Percentiles rank a stretch among this genome's conserved stretches.
phyloP scores from a whole-genome alignment of 306 rosid genomes.

The Lupinus albus region DNA sequence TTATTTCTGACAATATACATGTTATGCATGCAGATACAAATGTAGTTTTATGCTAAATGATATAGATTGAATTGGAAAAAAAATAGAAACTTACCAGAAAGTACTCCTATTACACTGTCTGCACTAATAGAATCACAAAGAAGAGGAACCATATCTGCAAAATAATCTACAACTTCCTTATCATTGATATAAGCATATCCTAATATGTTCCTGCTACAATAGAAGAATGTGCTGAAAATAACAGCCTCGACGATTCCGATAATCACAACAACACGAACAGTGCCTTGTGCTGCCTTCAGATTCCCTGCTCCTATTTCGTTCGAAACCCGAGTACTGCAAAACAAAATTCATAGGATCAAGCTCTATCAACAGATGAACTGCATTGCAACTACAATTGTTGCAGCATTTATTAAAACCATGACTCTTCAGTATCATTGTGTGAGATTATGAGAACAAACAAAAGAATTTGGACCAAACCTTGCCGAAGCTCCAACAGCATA shows the following conservation, averaged over 20 bases:
- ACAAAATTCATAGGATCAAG: background rate
- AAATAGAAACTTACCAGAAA: constrained; percentile 45
- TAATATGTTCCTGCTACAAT: constrained; percentile 41
- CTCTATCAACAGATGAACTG: background rate
- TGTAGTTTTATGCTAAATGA: background rate
- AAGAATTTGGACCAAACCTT: constrained; percentile 47
- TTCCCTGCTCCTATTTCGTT: constrained; percentile 74
- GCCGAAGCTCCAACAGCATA: constrained; percentile 63
- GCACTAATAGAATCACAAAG: constrained; percentile 46
- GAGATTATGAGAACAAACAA: background rate
- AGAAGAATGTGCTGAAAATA: constrained; percentile 40
- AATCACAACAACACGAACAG: constrained; percentile 44
- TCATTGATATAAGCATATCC: constrained; percentile 69
- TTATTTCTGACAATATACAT: too few relatives aligned
- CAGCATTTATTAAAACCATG: too few relatives aligned
- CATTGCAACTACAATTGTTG: too few relatives aligned
- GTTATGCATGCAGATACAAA: constrained; percentile 20
- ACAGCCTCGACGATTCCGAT: constrained; percentile 52
- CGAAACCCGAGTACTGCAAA: constrained; percentile 62
- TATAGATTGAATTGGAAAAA: background rate
- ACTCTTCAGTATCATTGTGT: background rate
- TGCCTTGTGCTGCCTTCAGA: constrained; percentile 49
- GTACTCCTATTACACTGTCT: constrained; percentile 48
- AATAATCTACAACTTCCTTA: constrained; percentile 49
- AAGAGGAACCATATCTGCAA: constrained; percentile 56